A percentile compares a stretch with the other conserved stretches of the same genome.
Conservation (phyloP, 306 rosid genomes). For the Corylus avellana region DNA sequence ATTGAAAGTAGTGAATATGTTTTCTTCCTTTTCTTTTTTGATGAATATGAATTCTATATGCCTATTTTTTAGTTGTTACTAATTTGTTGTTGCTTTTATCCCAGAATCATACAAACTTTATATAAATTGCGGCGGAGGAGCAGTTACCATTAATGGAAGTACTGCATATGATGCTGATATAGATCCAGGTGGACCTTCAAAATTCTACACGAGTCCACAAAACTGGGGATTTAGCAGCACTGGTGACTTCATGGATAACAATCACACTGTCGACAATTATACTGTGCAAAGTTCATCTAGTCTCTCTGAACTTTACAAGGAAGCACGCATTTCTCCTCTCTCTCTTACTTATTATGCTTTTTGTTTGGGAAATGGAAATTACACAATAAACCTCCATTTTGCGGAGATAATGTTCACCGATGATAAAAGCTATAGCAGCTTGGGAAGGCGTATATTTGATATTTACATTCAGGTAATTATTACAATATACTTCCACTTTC, state of each 20-base stretch:
- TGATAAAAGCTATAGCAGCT: too few relatives aligned
- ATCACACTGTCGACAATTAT: constrained; percentile 2
- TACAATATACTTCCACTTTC: too few relatives aligned
- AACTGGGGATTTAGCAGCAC: constrained; percentile 46
- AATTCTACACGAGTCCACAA: not conserved
- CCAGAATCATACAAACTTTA: constrained; percentile 27
- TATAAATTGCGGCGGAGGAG: constrained; percentile 45
- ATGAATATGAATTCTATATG: too few relatives aligned
- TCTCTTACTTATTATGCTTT: too few relatives aligned
- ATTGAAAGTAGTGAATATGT: too few relatives aligned
- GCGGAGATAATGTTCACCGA: too few relatives aligned
- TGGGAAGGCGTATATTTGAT: too few relatives aligned
- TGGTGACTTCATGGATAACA: constrained; percentile 28
- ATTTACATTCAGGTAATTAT: too few relatives aligned
- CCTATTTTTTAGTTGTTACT: not conserved
- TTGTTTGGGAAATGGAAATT: too few relatives aligned
- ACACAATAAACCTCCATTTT: too few relatives aligned
- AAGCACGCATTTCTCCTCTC: too few relatives aligned
- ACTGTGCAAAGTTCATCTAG: not conserved
- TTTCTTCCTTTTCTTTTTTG: too few relatives aligned
- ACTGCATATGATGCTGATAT: constrained; percentile 27
- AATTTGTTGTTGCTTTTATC: not conserved
- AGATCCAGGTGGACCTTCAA: constrained; percentile 13
- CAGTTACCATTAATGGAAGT: constrained; percentile 4
- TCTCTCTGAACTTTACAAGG: constrained; percentile 30